Conservation (phyloP, 768 basidiomycete genomes). For the Saitozyma podzolica region DNA sequence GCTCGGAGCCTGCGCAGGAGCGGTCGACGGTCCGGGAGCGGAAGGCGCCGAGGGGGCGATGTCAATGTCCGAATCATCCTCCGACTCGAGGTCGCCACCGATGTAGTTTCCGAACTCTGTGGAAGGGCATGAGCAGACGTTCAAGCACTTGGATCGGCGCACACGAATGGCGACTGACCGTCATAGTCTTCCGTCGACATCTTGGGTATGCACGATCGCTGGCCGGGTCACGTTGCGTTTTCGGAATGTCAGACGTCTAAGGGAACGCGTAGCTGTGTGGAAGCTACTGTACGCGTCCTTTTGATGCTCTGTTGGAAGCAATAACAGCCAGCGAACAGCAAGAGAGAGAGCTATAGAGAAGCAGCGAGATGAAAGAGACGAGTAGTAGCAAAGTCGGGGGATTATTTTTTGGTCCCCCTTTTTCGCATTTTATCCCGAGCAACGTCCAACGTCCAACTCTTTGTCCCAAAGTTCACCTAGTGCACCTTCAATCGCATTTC, state of each 20-base stretch:
- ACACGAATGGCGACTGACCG: constrained; percentile 28
- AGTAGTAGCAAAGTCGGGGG: not conserved
- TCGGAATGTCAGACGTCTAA: not conserved
- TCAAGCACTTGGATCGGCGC: no score
- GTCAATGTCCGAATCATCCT: constrained; percentile 63
- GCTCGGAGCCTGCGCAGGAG: constrained; percentile 52
- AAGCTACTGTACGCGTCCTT: not conserved
- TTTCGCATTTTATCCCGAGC: no score
- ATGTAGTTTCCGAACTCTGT: constrained; percentile 92
- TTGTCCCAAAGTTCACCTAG: no score
- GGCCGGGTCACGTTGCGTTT: not conserved
- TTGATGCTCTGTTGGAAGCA: not conserved
- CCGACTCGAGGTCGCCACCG: constrained; percentile 89
- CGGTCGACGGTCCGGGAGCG: constrained; percentile 43
- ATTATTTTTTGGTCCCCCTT: no score
- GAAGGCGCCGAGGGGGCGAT: constrained; percentile 55
- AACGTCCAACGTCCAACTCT: no score
- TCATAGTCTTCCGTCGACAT: constrained; percentile 54
- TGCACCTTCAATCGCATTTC: no score
- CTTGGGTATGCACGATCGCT: constrained; percentile 14
- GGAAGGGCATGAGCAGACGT: constrained; percentile 6
- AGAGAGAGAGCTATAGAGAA: not conserved
- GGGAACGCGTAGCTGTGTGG: not conserved
- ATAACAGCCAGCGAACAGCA: not conserved
- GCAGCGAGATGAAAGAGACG: not conserved